Evolutionary conservation across 2,329 filamentous ascomycete species (phyloP).

Genomic region (Epichloe sp.): DNA sequence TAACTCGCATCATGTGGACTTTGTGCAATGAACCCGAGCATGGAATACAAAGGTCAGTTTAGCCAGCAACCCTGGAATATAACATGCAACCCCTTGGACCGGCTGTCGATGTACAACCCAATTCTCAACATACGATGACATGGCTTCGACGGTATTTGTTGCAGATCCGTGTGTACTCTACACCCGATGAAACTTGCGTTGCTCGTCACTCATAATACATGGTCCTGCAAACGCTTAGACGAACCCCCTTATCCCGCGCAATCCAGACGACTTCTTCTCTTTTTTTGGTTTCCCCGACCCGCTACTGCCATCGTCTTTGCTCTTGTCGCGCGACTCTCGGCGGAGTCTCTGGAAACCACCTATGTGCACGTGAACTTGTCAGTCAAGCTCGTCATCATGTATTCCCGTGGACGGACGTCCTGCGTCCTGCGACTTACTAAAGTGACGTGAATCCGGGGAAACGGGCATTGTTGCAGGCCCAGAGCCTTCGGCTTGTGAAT

Average conservation of each 20-base stretch:
- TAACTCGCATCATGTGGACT: too few species aligned
- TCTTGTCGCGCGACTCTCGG: constrained; percentile 36
- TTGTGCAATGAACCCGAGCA: too few species aligned
- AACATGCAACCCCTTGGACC: too few species aligned
- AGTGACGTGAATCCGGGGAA: constrained; percentile 29
- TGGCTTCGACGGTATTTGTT: too few species aligned
- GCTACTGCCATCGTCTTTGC: constrained; percentile 26
- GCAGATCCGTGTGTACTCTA: too few species aligned
- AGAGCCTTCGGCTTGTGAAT: not conserved
- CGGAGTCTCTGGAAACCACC: constrained; percentile 35
- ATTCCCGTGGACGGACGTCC: not conserved
- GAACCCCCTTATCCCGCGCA: constrained; percentile 30
- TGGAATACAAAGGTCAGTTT: too few species aligned
- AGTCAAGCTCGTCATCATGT: constrained; percentile 6
- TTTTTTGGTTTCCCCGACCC: constrained; percentile 19
- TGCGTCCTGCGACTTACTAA: constrained; percentile 23
- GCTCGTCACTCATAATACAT: constrained; percentile 3
- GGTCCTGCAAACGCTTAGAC: constrained; percentile 10
- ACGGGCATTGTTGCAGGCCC: constrained; percentile 15
- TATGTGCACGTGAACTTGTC: constrained; percentile 10
- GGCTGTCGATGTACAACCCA: too few species aligned
- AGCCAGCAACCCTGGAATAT: too few species aligned
- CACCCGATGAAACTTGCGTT: not conserved
- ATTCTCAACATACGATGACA: too few species aligned
- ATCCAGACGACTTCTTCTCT: constrained; percentile 23